A percentile compares a stretch with the other conserved stretches of the same genome.
phyloP scores from a whole-genome alignment of 495 filamentous ascomycete species.

The Cladorrhinum samala region DNA sequence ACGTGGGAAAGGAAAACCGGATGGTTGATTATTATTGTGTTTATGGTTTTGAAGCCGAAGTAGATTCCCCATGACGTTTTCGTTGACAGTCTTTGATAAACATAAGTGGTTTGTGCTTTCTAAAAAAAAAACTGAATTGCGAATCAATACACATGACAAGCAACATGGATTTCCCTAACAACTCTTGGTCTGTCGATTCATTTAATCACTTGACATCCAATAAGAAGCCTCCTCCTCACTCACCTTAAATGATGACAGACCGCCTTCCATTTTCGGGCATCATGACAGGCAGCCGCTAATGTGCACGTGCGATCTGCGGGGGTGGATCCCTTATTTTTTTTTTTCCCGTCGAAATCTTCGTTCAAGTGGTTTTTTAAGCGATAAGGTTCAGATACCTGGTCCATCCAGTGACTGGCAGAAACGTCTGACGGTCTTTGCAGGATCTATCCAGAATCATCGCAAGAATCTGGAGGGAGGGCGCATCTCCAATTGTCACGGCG shows the following conservation, averaged over 20 bases:
- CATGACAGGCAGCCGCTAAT: too few relatives aligned
- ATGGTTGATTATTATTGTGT: not conserved
- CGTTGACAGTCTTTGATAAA: not conserved
- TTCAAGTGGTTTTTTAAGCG: not conserved
- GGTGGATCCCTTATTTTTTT: not conserved
- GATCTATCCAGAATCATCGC: too few relatives aligned
- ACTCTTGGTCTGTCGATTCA: not conserved
- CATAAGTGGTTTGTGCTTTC: too few relatives aligned
- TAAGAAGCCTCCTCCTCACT: not conserved
- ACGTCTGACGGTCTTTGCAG: not conserved
- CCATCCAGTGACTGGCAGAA: not conserved
- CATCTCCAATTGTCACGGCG: too few relatives aligned
- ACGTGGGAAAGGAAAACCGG: not conserved
- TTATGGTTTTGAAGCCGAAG: not conserved
- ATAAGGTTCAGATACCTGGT: not conserved
- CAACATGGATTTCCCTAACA: not conserved
- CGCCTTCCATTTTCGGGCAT: not conserved
- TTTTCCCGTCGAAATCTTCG: not conserved
- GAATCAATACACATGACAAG: too few relatives aligned
- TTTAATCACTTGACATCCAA: too few relatives aligned
- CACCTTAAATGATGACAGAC: not conserved
- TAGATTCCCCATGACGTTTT: slow-evolving; percentile 2
- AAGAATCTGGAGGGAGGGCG: too few relatives aligned
- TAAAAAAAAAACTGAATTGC: too few relatives aligned
- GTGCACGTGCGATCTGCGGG: not conserved